These are phyloP conservation scores for Lentinus polychrous DNA, from an alignment of 1,284 basidiomycete species.

Conservation along the genomic window DNA sequence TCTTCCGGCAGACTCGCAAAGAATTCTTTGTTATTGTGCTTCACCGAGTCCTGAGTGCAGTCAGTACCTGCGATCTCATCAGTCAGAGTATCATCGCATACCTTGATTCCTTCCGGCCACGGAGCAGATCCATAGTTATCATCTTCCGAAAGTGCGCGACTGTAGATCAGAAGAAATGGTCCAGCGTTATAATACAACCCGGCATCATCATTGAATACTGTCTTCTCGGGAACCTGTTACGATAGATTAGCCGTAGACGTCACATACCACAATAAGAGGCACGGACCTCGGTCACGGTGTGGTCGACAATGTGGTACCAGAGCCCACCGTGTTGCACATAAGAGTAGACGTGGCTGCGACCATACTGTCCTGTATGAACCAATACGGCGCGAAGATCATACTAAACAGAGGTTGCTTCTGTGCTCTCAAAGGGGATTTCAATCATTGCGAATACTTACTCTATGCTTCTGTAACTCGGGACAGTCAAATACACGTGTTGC, in stretches of 20 bases:
- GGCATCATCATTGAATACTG: slow-evolving; percentile 55
- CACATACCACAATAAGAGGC: background rate
- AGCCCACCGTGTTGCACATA: slow-evolving; percentile 57
- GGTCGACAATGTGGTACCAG: slow-evolving; percentile 80
- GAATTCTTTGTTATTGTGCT: slow-evolving; percentile 27
- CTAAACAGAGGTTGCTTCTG: slow-evolving; percentile 27
- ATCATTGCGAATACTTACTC: slow-evolving; percentile 31
- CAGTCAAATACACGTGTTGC: slow-evolving; percentile 44
- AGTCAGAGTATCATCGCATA: slow-evolving; percentile 14
- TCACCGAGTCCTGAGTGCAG: slow-evolving; percentile 21
- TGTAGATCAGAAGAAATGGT: slow-evolving; percentile 69
- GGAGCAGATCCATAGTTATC: slow-evolving; percentile 21
- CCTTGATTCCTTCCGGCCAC: slow-evolving; percentile 39
- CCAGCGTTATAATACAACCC: slow-evolving; percentile 70
- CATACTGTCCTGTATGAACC: slow-evolving; percentile 67
- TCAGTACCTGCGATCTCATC: background rate
- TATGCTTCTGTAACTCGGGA: slow-evolving; percentile 52
- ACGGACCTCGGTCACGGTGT: slow-evolving; percentile 54
- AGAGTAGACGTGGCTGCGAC: slow-evolving; percentile 66
- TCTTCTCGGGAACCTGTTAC: slow-evolving; percentile 57
- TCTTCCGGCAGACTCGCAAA: slow-evolving; percentile 20
- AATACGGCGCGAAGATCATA: slow-evolving; percentile 73
- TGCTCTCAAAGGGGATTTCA: background rate
- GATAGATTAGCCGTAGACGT: no score
- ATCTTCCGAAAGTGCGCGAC: slow-evolving; percentile 38